Percentiles rank a stretch among this genome's conserved stretches.
phyloP scores from a whole-genome alignment of 148 eudicot species.

The Hydrangea macrophylla region DNA sequence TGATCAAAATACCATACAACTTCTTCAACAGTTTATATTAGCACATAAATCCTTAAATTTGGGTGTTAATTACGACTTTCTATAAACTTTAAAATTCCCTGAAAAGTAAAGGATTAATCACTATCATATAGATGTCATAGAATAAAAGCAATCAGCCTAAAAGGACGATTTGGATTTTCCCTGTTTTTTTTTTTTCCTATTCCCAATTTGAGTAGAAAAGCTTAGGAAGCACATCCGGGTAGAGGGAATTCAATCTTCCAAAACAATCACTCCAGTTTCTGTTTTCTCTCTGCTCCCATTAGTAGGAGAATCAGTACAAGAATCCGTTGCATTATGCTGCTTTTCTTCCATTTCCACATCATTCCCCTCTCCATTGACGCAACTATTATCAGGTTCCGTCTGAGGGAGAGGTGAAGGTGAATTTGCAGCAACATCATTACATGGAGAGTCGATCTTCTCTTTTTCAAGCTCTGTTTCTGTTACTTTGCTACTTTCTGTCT shows the following conservation, averaged over 20 bases:
- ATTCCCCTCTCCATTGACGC: background rate
- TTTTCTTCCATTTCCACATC: conserved; percentile 35
- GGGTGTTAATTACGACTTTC: no score
- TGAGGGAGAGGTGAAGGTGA: background rate
- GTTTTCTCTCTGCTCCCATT: conserved; percentile 11
- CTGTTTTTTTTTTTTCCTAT: no score
- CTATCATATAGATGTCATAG: no score
- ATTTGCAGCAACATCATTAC: conserved; percentile 9
- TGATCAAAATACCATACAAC: no score
- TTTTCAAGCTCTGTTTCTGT: conserved; percentile 1
- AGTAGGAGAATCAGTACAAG: background rate
- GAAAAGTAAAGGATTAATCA: no score
- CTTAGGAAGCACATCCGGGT: background rate
- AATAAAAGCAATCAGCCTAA: no score
- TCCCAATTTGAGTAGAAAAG: no score
- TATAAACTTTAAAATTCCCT: no score
- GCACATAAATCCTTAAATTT: no score
- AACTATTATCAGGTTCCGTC: background rate
- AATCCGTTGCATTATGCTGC: conserved; percentile 4
- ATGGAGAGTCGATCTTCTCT: background rate
- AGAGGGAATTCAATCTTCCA: conserved; percentile 18
- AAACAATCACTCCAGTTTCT: conserved; percentile 20
- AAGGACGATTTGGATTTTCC: no score
- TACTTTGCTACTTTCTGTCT: background rate
- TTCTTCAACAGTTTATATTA: no score